phyloP scores from a whole-genome alignment of 2,329 filamentous ascomycete species.

The Nemania diffusa region DNA sequence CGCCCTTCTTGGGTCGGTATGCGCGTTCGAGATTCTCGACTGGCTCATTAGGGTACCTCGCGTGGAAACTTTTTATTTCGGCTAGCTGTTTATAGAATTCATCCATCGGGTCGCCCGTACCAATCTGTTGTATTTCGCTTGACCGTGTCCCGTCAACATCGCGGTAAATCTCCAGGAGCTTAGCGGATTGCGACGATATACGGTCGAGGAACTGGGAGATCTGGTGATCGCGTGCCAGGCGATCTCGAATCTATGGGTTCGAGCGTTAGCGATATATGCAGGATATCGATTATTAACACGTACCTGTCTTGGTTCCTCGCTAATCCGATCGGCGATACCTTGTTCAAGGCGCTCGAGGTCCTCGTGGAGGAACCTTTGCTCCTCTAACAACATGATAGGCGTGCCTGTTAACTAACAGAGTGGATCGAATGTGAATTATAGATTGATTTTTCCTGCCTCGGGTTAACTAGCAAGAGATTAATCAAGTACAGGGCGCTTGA shows the following conservation, averaged over 20 bases:
- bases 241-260: conserved; percentile 77
- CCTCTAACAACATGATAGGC: conserved; percentile 81
- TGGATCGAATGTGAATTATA: background rate
- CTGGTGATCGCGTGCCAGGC: conserved; percentile 91
- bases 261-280: conserved; percentile 39
- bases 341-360: conserved; percentile 96
- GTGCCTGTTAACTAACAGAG: too few relatives aligned
- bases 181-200: conserved; percentile 85
- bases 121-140: conserved; percentile 85
- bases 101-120: conserved; percentile 85
- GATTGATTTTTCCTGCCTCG: background rate
- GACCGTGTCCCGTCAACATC: conserved; percentile 78
- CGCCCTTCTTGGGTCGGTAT: conserved; percentile 77
- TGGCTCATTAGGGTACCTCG: conserved; percentile 90
- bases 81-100: conserved; percentile 89
- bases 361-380: conserved; percentile 93
- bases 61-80: conserved; percentile 87
- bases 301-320: conserved; percentile 89
- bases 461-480: background rate
- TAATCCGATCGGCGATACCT: conserved; percentile 87
- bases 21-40: conserved; percentile 94
- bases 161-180: conserved; percentile 84
- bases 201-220: conserved; percentile 86
- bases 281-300: conserved; percentile 49
- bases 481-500: background rate